phyloP scores from a whole-genome alignment of 1,139 yeast genomes.

The Candida sojae region DNA sequence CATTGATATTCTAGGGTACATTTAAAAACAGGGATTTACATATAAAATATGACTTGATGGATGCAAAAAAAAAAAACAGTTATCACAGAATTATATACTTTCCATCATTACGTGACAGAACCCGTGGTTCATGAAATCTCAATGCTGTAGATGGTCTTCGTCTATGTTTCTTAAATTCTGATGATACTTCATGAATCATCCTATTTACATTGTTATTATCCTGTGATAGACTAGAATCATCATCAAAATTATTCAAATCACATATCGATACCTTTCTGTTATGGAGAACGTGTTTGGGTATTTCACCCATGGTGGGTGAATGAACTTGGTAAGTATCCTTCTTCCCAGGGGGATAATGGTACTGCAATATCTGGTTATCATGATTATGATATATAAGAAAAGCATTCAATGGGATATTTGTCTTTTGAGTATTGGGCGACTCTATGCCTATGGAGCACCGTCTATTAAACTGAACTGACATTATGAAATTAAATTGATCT shows the following conservation, averaged over 20 bases:
- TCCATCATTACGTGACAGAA: not conserved
- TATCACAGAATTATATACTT: too few species aligned
- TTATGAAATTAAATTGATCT: not conserved
- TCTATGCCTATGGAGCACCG: not conserved
- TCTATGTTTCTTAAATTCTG: not conserved
- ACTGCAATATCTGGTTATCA: too few species aligned
- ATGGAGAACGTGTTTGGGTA: too few species aligned
- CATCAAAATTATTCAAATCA: not conserved
- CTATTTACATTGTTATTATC: too few species aligned
- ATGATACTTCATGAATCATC: too few species aligned
- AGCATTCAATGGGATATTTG: not conserved
- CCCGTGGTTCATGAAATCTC: not conserved
- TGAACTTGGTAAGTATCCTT: too few species aligned
- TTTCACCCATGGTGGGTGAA: too few species aligned
- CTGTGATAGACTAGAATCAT: not conserved
- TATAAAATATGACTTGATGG: too few species aligned
- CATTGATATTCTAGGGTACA: too few species aligned
- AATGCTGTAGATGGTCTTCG: not conserved
- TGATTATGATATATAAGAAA: not conserved
- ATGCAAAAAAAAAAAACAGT: too few species aligned
- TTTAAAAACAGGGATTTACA: too few species aligned
- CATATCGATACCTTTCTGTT: not conserved
- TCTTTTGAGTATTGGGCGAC: not conserved
- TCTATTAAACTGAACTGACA: not conserved
- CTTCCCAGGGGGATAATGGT: too few species aligned